These are phyloP conservation scores for Russula brevipes DNA, from an alignment of 768 basidiomycete species.

Conservation along the genomic window DNA sequence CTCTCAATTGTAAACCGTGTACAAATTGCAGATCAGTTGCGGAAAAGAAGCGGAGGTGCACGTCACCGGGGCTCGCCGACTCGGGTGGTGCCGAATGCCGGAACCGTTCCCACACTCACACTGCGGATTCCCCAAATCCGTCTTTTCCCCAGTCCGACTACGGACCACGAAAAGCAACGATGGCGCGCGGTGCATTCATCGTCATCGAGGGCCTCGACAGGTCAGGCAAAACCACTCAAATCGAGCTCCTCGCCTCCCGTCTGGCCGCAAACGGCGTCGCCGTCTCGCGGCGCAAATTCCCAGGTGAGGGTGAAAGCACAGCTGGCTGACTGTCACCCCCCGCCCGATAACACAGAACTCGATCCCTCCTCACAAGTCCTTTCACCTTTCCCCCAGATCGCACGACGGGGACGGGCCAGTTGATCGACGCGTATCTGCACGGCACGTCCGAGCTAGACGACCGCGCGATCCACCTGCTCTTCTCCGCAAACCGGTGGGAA, in stretches of 20 bases:
- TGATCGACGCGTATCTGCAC: slow-evolving; percentile 90
- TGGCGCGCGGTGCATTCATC: slow-evolving; percentile 69
- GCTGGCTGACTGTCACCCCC: background rate
- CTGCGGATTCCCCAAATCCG: too few species aligned
- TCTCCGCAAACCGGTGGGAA: slow-evolving; percentile 98
- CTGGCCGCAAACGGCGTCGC: slow-evolving; percentile 43
- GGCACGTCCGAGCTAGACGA: slow-evolving; percentile 86
- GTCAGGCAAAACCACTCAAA: slow-evolving; percentile 92
- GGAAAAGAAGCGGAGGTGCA: too few species aligned
- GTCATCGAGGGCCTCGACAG: slow-evolving; percentile 95
- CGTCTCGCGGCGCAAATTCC: slow-evolving; percentile 76
- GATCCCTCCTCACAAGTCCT: too few species aligned
- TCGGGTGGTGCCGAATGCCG: too few species aligned
- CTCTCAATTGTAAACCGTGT: too few species aligned
- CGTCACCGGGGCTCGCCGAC: too few species aligned
- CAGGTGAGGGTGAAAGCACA: slow-evolving; percentile 49
- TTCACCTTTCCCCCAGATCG: slow-evolving; percentile 53
- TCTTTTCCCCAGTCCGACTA: too few species aligned
- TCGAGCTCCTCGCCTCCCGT: slow-evolving; percentile 50
- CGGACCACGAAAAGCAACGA: background rate
- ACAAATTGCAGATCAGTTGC: too few species aligned
- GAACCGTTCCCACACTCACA: too few species aligned
- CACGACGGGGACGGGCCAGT: slow-evolving; percentile 82
- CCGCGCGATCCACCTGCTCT: slow-evolving; percentile 85
- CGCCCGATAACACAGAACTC: background rate